Percentiles rank a stretch among this genome's conserved stretches.
These are phyloP conservation scores for Malassezia japonica DNA, from an alignment of 1,284 basidiomycete species.

Conservation along the genomic window DNA sequence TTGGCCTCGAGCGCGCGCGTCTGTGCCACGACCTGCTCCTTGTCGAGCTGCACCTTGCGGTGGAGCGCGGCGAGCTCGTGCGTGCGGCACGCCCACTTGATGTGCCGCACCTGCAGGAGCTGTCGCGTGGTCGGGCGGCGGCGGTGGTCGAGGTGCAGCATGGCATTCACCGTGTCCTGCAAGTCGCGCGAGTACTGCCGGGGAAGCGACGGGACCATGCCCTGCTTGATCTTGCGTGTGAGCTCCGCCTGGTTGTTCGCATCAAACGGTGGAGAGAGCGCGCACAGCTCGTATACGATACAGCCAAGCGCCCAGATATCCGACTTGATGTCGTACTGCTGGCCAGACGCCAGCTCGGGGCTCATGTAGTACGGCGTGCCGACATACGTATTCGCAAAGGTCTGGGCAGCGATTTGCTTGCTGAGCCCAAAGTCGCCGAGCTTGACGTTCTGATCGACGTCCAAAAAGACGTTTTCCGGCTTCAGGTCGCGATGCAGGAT, in stretches of 20 bases:
- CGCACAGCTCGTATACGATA: constrained; percentile 87
- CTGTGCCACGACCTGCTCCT: constrained; percentile 9
- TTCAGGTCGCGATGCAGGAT: constrained; percentile 91
- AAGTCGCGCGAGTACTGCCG: constrained; percentile 67
- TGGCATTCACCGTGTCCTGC: constrained; percentile 66
- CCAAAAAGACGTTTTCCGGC: constrained; percentile 89
- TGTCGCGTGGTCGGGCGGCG: constrained; percentile 71
- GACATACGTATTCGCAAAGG: constrained; percentile 90
- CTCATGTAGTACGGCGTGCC: constrained; percentile 99
- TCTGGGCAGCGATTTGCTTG: constrained; percentile 71
- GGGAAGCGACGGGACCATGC: constrained; percentile 73
- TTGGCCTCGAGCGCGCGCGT: background rate
- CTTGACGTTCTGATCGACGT: constrained; percentile 69
- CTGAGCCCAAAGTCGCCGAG: constrained; percentile 92
- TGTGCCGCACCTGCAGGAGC: constrained; percentile 64
- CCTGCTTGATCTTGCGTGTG: constrained; percentile 70
- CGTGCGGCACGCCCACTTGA: constrained; percentile 55
- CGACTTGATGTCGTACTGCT: constrained; percentile 89
- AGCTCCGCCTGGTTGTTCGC: constrained; percentile 77
- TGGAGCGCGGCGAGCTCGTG: constrained; percentile 15
- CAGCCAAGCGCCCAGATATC: constrained; percentile 98
- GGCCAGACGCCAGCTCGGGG: constrained; percentile 89
- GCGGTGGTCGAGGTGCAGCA: constrained; percentile 60
- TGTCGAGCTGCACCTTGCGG: constrained; percentile 3
- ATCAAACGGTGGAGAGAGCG: constrained; percentile 68